Percentiles rank a stretch among this genome's conserved stretches.
Conservation (phyloP, 2,329 filamentous ascomycete species). For the Plectosphaerella sp. region DNA sequence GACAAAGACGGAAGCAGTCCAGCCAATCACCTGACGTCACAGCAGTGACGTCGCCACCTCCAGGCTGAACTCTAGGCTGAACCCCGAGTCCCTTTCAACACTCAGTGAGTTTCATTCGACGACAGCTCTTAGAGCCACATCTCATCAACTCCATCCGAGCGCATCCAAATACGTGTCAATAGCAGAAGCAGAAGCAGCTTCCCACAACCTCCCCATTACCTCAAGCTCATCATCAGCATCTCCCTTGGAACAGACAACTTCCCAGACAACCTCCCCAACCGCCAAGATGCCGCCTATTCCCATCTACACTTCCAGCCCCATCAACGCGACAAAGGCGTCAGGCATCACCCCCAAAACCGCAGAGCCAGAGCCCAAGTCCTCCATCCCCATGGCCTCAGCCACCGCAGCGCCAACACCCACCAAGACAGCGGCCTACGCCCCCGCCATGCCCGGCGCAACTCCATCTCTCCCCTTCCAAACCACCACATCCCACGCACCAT, state of each 20-base stretch:
- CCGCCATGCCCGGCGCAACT: constrained; percentile 42
- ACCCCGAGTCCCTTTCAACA: neutral
- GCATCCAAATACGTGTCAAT: no score
- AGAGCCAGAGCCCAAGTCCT: constrained; percentile 12
- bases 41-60: constrained; percentile 2
- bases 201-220: no score
- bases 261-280: neutral
- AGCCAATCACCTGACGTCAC: constrained; percentile 7
- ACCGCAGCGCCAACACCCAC: neutral
- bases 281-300: constrained; percentile 53
- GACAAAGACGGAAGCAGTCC: no score
- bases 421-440: constrained; percentile 24
- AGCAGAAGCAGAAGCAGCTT: no score
- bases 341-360: constrained; percentile 43
- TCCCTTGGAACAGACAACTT: no score
- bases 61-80: neutral
- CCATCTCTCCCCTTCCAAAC: constrained; percentile 41
- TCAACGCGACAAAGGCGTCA: constrained; percentile 50
- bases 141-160: neutral
- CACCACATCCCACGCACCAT: constrained; percentile 26
- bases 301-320: constrained; percentile 55
- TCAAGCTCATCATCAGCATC: no score
- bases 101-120: neutral
- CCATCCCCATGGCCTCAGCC: constrained; percentile 14
- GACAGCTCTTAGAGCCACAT: neutral